These are phyloP conservation scores for Cinnamomum micranthum DNA, from an alignment of 164 flowering plant species.

Conservation along the genomic window DNA sequence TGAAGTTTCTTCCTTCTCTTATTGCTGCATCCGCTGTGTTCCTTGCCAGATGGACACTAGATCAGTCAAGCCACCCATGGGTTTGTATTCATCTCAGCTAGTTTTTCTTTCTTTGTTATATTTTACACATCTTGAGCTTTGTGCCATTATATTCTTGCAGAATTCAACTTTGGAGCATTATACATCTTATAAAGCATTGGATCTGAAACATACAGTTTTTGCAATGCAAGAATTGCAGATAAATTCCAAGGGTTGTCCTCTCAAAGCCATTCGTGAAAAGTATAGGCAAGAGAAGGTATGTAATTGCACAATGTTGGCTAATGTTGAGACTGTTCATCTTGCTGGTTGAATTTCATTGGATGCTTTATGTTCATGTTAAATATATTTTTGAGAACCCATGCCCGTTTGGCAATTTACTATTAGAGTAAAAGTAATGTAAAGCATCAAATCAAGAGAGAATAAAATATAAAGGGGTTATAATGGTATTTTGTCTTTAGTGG, in stretches of 20 bases:
- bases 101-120: background rate
- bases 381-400: background rate
- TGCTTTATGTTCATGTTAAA: background rate
- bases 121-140: too few relatives aligned
- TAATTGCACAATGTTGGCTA: background rate
- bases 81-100: constrained; percentile 29
- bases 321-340: background rate
- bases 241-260: constrained; percentile 45
- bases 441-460: too few relatives aligned
- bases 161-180: constrained; percentile 60
- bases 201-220: constrained; percentile 41
- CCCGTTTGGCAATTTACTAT: too few relatives aligned
- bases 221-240: constrained; percentile 61
- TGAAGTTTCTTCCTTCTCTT: constrained; percentile 57
- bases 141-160: constrained; percentile 29
- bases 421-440: too few relatives aligned
- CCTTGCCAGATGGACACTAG: constrained; percentile 75
- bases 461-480: too few relatives aligned
- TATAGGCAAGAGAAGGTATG: constrained; percentile 61
- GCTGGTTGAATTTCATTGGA: background rate
- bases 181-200: constrained; percentile 50
- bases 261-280: constrained; percentile 55
- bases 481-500: too few relatives aligned
- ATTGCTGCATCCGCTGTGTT: constrained; percentile 83
- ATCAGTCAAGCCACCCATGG: constrained; percentile 67